Percentiles rank a stretch among this genome's conserved stretches.
phyloP scores from a whole-genome alignment of 2,329 filamentous ascomycete species.

The Apiospora hydei region DNA sequence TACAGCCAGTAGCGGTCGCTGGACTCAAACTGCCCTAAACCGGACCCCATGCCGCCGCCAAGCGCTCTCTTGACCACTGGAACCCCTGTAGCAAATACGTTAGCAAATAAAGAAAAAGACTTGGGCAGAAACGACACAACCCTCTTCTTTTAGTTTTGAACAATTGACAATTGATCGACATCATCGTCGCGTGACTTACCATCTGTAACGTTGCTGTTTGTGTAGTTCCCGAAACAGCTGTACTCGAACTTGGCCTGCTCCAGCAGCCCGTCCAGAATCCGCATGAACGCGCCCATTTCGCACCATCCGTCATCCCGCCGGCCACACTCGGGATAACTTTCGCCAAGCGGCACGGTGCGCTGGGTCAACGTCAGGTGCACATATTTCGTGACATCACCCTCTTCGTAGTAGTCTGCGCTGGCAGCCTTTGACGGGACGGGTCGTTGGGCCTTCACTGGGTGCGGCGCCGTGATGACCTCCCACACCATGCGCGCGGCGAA shows the following conservation, averaged over 20 bases:
- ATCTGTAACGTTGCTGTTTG: slow-evolving; percentile 13
- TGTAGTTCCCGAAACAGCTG: slow-evolving; percentile 70
- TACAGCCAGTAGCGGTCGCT: slow-evolving; percentile 21
- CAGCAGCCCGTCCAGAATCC: slow-evolving; percentile 65
- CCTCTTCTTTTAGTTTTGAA: neutral
- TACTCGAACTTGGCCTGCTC: slow-evolving; percentile 67
- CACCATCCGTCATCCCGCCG: slow-evolving; percentile 78
- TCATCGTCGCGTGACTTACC: neutral
- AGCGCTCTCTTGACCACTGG: slow-evolving; percentile 22
- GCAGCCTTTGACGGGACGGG: neutral
- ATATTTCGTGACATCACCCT: slow-evolving; percentile 64
- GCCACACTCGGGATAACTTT: slow-evolving; percentile 68
- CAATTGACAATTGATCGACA: too few relatives aligned
- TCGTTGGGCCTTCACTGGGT: slow-evolving; percentile 64
- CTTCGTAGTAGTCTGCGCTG: slow-evolving; percentile 56
- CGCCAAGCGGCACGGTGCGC: slow-evolving; percentile 73
- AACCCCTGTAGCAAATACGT: neutral
- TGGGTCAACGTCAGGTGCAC: slow-evolving; percentile 80
- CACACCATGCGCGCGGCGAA: slow-evolving; percentile 71
- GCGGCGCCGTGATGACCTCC: slow-evolving; percentile 68
- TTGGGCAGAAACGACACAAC: neutral
- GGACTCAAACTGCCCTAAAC: slow-evolving; percentile 1
- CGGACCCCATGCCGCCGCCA: slow-evolving; percentile 23
- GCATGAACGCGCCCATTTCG: slow-evolving; percentile 72
- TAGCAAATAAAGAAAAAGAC: neutral